phyloP scores from a whole-genome alignment of 202 grass and related monocot species.

The Digitaria exilis region DNA sequence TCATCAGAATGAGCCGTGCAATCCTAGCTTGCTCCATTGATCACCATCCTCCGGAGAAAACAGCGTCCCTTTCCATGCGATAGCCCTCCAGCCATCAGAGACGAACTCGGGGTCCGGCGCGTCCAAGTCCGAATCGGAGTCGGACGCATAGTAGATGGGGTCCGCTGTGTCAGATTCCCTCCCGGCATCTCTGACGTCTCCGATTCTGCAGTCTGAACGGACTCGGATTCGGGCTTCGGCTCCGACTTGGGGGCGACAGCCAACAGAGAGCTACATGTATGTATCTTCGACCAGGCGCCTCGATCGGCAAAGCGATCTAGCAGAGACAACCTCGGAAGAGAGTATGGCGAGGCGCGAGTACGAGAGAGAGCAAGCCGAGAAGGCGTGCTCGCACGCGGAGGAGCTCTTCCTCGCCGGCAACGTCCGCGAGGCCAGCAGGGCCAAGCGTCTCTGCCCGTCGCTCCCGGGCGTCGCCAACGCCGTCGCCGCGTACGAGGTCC shows the following conservation, averaged over 20 bases:
- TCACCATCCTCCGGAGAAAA: no score
- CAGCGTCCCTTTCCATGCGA: no score
- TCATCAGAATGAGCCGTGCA: no score
- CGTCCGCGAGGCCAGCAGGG: neutral
- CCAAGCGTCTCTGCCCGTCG: neutral
- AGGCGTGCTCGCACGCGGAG: conserved; percentile 20
- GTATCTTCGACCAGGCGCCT: neutral
- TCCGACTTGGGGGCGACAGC: neutral
- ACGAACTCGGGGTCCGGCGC: no score
- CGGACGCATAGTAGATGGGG: no score
- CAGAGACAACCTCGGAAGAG: neutral
- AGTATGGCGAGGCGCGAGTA: neutral
- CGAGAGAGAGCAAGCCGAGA: neutral
- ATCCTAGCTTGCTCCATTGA: no score
- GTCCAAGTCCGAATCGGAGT: no score
- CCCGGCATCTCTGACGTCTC: no score
- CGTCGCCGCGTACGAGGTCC: conserved; percentile 11
- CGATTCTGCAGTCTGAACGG: no score
- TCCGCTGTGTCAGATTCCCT: no score
- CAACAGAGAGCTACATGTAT: neutral
- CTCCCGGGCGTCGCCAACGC: neutral
- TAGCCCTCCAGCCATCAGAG: no score
- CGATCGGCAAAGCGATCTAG: neutral
- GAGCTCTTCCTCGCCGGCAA: conserved; percentile 16
- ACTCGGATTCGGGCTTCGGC: no score